phyloP scores from a whole-genome alignment of 2,329 filamentous ascomycete genomes.

The Fonsecaea nubica region DNA sequence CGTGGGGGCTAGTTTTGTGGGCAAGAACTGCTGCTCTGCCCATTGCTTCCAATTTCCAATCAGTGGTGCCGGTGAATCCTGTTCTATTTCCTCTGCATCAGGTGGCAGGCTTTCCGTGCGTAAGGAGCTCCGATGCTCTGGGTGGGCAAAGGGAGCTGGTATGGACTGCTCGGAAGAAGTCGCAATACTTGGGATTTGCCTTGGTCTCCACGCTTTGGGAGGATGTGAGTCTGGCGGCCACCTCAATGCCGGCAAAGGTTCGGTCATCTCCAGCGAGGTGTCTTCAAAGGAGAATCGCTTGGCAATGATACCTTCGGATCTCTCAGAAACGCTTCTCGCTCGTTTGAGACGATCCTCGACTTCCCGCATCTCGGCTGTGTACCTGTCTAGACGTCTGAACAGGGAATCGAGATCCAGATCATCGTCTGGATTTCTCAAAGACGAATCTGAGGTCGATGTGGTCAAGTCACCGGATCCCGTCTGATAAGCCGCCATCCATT shows the following conservation, averaged over 20 bases:
- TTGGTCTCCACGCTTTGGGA: background rate
- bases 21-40: constrained; percentile 12
- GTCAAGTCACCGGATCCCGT: constrained; percentile 10
- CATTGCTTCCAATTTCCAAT: constrained; percentile 9
- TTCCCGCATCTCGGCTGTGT: constrained; percentile 31
- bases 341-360: constrained; percentile 25
- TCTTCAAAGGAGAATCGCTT: constrained; percentile 26
- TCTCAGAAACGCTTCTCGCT: constrained; percentile 16
- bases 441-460: constrained; percentile 13
- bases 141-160: background rate
- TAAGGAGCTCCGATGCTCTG: background rate
- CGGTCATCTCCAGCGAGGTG: background rate
- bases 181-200: background rate
- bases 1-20: background rate
- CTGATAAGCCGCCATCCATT: constrained; percentile 12
- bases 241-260: background rate
- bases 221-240: background rate
- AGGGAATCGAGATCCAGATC: constrained; percentile 33
- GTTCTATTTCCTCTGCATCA: background rate
- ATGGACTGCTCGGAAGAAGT: background rate
- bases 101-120: background rate
- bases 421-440: constrained; percentile 2
- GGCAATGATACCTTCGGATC: constrained; percentile 8
- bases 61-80: background rate
- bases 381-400: constrained; percentile 30